Evolutionary conservation across 2,329 filamentous ascomycete genomes (phyloP).

Genomic region (Pseudocercospora macadamiae): DNA sequence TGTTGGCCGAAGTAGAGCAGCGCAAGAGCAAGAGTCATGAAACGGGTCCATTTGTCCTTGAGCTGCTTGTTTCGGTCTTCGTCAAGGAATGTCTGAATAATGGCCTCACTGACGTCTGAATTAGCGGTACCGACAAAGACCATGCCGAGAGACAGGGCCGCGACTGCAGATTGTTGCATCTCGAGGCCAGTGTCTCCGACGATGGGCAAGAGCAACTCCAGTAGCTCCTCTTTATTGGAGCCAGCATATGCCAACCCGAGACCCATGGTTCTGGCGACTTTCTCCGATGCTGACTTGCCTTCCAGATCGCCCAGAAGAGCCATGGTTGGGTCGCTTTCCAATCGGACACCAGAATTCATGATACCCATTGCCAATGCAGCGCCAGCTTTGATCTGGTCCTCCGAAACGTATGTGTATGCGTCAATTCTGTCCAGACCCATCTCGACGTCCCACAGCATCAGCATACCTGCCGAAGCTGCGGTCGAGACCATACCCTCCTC

Average conservation of each 20-base stretch:
- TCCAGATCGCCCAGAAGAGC: slow-evolving; percentile 83
- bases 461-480: slow-evolving; percentile 86
- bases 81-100: slow-evolving; percentile 89
- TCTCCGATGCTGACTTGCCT: slow-evolving; percentile 74
- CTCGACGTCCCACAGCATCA: slow-evolving; percentile 93
- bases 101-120: slow-evolving; percentile 86
- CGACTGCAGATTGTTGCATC: slow-evolving; percentile 97
- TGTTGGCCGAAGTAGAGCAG: slow-evolving; percentile 95
- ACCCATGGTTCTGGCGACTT: slow-evolving; percentile 90
- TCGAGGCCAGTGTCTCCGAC: slow-evolving; percentile 81
- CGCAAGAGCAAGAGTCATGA: slow-evolving; percentile 90
- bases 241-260: slow-evolving; percentile 93
- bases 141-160: slow-evolving; percentile 84
- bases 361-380: slow-evolving; percentile 92
- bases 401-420: slow-evolving; percentile 83
- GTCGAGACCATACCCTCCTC: slow-evolving; percentile 97
- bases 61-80: slow-evolving; percentile 88
- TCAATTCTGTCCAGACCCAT: slow-evolving; percentile 91
- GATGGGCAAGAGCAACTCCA: slow-evolving; percentile 82
- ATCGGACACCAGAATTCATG: slow-evolving; percentile 86
- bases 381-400: slow-evolving; percentile 86
- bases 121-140: slow-evolving; percentile 93
- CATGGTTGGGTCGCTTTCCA: slow-evolving; percentile 87
- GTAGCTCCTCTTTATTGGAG: slow-evolving; percentile 86
- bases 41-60: slow-evolving; percentile 97